These are phyloP conservation scores for Mucor velutinosus DNA, from an alignment of 371 early-diverging fungal species.

Conservation along the genomic window DNA sequence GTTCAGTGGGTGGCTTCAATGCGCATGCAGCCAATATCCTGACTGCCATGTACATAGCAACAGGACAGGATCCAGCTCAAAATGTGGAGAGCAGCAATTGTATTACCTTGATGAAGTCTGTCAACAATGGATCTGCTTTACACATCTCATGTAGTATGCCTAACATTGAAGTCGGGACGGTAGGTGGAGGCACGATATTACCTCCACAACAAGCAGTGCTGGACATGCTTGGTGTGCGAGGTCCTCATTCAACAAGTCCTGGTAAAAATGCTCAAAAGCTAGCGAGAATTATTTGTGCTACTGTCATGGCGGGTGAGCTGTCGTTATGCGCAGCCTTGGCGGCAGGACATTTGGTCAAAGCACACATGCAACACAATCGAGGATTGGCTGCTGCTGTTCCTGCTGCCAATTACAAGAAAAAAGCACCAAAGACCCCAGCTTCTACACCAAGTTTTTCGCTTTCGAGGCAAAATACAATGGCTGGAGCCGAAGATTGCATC, in stretches of 20 bases:
- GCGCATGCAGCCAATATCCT: constrained; percentile 96
- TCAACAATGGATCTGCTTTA: constrained; percentile 77
- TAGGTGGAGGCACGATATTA: constrained; percentile 94
- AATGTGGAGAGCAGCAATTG: constrained; percentile 95
- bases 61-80: constrained; percentile 98
- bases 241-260: constrained; percentile 81
- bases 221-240: constrained; percentile 89
- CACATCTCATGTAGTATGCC: constrained; percentile 95
- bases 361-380: constrained; percentile 87
- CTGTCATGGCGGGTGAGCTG: constrained; percentile 98
- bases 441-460: background rate
- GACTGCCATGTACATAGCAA: constrained; percentile 93
- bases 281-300: constrained; percentile 88
- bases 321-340: constrained; percentile 86
- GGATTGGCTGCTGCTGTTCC: constrained; percentile 33
- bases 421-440: background rate
- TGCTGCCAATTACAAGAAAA: constrained; percentile 1
- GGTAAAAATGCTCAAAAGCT: constrained; percentile 88
- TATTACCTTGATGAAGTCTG: constrained; percentile 93
- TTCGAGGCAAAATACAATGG: background rate
- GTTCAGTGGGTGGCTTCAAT: constrained; percentile 94
- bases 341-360: constrained; percentile 84
- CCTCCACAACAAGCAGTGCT: constrained; percentile 89
- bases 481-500: background rate
- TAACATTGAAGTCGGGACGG: constrained; percentile 93